Evolutionary conservation across 2,329 filamentous ascomycete genomes (phyloP).

Genomic region (Claviceps sp.): DNA sequence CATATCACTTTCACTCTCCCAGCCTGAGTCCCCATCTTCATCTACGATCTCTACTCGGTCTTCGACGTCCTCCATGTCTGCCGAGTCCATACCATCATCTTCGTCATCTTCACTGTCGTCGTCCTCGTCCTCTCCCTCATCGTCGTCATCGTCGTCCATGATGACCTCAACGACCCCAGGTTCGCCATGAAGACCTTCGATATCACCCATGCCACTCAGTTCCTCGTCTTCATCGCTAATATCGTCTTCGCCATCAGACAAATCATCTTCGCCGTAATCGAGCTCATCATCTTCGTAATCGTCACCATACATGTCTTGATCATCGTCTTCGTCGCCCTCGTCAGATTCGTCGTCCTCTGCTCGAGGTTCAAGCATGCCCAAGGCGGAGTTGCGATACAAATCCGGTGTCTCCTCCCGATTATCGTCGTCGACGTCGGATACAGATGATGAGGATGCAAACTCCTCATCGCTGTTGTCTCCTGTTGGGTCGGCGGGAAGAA

Average conservation of each 20-base stretch:
- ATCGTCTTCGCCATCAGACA: slow-evolving; percentile 71
- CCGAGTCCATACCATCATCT: slow-evolving; percentile 30
- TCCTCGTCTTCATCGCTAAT: slow-evolving; percentile 85
- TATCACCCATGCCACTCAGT: slow-evolving; percentile 68
- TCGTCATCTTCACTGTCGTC: slow-evolving; percentile 47
- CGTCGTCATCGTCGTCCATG: slow-evolving; percentile 58
- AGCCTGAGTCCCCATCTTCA: slow-evolving; percentile 47
- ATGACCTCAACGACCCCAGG: slow-evolving; percentile 59
- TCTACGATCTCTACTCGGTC: slow-evolving; percentile 46
- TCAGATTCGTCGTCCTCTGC: slow-evolving; percentile 73
- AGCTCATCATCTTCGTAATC: slow-evolving; percentile 87
- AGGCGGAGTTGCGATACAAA: slow-evolving; percentile 86
- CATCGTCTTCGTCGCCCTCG: slow-evolving; percentile 57
- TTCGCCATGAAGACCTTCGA: slow-evolving; percentile 59
- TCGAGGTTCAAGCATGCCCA: slow-evolving; percentile 84
- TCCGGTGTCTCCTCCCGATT: slow-evolving; percentile 91
- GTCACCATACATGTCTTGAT: slow-evolving; percentile 87
- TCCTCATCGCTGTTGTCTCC: slow-evolving; percentile 69
- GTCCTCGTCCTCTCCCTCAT: slow-evolving; percentile 35
- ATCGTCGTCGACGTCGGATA: slow-evolving; percentile 68
- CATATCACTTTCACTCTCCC: slow-evolving; percentile 48
- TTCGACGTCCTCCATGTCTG: slow-evolving; percentile 38
- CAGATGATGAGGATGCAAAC: slow-evolving; percentile 72
- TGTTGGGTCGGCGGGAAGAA: slow-evolving; percentile 53
- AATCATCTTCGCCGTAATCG: slow-evolving; percentile 74